Base-by-base conservation (phyloP, 495 filamentous ascomycete species). In the Aspergillus wentii region DNA sequence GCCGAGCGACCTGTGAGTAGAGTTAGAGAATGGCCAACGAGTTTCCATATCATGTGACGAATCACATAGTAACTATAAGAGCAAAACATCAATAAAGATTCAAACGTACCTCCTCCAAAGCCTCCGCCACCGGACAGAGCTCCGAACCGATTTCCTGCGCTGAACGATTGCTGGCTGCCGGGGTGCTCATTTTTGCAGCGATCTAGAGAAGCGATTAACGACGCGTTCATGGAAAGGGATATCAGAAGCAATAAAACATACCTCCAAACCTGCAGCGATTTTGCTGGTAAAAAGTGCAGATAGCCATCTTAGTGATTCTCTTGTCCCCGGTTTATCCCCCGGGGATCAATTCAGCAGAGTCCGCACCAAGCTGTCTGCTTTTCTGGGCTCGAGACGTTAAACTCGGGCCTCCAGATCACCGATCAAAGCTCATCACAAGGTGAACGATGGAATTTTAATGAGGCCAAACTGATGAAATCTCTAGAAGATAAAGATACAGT, bases 271-370 rank as follows among this genome's bases (percentile, higher is more conserved):
- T 79, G 69, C 88, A 94, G 35, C 73, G 71, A 30, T 85, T 86
- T 57, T 80, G 76, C 57, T 77, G 77, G 51, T 70, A 94, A 55
- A 78, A 90, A 25, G 52, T 72, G 70, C 88, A 94, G 46, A 88
- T 61, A 3, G 57, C 49, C 80, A 83, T 83, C 40, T 44, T 35
- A 33, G 35, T 30, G 20, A n/a, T n/a, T 32, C 27, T 25, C 34
- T 37, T 39, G 17, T 39, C 22, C 27, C 19, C 35, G 17, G 30
- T n/a, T n/a, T n/a, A n/a, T n/a, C n/a, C n/a, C n/a, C n/a, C n/a
- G n/a, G n/a, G n/a, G n/a, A n/a, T n/a, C n/a, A n/a, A n/a, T n/a
- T n/a, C n/a, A n/a, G n/a, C n/a, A n/a, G n/a, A n/a, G n/a, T n/a
- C n/a, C n/a, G n/a, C n/a, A n/a, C n/a, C n/a, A n/a, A n/a, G n/a